phyloP scores from a whole-genome alignment of 2,329 filamentous ascomycete genomes.

The Fusarium armeniacum region DNA sequence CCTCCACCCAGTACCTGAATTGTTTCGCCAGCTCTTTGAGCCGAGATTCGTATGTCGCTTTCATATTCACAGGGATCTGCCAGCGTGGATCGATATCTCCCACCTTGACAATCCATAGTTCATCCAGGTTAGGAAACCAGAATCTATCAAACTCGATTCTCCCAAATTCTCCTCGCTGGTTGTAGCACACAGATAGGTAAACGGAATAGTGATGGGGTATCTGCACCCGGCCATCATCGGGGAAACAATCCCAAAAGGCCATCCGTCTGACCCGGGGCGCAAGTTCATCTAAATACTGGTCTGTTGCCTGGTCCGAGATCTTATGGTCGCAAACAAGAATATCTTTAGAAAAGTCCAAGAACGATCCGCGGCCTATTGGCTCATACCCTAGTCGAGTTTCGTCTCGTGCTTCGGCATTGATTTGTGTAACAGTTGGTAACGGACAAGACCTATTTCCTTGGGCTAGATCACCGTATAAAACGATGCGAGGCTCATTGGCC shows the following conservation, averaged over 20 bases:
- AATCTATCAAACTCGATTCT: slow-evolving; percentile 56
- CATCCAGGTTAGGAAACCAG: slow-evolving; percentile 57
- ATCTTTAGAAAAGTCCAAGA: slow-evolving; percentile 56
- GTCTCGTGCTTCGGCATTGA: slow-evolving; percentile 55
- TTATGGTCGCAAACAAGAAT: slow-evolving; percentile 57
- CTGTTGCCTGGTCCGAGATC: slow-evolving; percentile 53
- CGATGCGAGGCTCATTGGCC: slow-evolving; percentile 55
- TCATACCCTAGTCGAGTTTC: slow-evolving; percentile 56
- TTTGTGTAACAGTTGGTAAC: slow-evolving; percentile 55
- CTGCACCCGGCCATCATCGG: slow-evolving; percentile 56
- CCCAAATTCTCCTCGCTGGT: slow-evolving; percentile 49
- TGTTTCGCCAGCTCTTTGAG: slow-evolving; percentile 54
- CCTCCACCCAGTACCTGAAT: slow-evolving; percentile 58
- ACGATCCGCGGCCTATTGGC: slow-evolving; percentile 54
- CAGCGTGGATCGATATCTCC: slow-evolving; percentile 56
- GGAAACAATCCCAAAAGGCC: slow-evolving; percentile 59
- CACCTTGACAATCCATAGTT: slow-evolving; percentile 58
- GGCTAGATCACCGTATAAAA: slow-evolving; percentile 55
- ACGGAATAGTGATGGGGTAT: slow-evolving; percentile 53
- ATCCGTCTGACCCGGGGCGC: slow-evolving; percentile 54
- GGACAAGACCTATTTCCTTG: slow-evolving; percentile 52
- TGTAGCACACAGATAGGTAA: slow-evolving; percentile 55
- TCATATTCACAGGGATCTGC: slow-evolving; percentile 54
- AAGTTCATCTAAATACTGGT: slow-evolving; percentile 53
- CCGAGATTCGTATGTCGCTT: slow-evolving; percentile 50